Evolutionary conservation across 2,329 filamentous ascomycete genomes (phyloP), one percentile per base, ranked within the genome.

Genomic region (Nemania serpens): DNA sequence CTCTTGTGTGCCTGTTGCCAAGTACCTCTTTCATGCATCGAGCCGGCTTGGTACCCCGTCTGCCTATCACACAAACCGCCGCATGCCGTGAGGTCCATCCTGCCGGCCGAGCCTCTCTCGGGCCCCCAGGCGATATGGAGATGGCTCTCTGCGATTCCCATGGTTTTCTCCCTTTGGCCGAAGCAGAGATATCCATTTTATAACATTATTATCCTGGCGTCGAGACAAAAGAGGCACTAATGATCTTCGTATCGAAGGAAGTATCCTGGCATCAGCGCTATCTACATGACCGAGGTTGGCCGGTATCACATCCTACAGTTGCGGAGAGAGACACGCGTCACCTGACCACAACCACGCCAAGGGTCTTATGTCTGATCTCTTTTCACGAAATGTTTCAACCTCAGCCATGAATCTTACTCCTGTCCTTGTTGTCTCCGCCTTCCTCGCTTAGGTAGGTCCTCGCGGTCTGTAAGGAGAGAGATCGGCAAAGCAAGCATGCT

Each of bases 11-110:
- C 63, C 61, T 64, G 58, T 51, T 22, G 63, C 63, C 63, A 62
- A 65, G 65, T 34, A 22, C 34, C 36, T 39, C 45, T 54, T 39
- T 61, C 54, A 63, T 66, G 64, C 59, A 63, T 52, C 54, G 20
- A 61, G 54, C 62, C 64, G 59, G 54, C 63, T 64, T 66, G 58
- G 61, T 61, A 63, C 42, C 33, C 57, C 47, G 39, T 59, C 59
- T 34, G 53, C 62, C 52, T 34, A 56, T 64, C 52, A 36, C 50
- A 39, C 36, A 46, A 56, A 49, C 49, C 52, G 59, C 51, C 47
- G 62, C 55, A 55, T 53, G 45, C 59, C 52, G 49, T 34, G 22
- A 42, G 55, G 42, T 59, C 50, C 36, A 46, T 52, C 47, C 58
- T 39, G 15, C 47, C 50, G 45, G 52, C 58, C 52, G 48, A 63